phyloP scores from a whole-genome alignment of 331 rosid species.

The Stylosanthes scabra region DNA sequence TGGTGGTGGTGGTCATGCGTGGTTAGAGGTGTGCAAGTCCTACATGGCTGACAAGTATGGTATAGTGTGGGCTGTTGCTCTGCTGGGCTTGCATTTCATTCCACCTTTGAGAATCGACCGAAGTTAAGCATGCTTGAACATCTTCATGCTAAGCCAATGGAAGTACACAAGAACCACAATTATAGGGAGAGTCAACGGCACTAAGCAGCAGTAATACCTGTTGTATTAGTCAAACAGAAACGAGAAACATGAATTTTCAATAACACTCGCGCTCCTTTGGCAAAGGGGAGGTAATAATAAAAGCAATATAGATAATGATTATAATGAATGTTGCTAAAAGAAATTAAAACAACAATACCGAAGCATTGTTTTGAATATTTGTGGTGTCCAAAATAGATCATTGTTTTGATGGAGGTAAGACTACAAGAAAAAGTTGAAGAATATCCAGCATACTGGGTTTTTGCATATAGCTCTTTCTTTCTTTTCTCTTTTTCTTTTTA shows the following conservation, averaged over 20 bases:
- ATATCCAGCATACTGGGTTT: not conserved
- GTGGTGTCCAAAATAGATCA: not conserved
- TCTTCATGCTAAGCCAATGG: conserved; percentile 90
- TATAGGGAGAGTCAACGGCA: conserved; percentile 85
- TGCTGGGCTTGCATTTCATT: not conserved
- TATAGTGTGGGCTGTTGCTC: not conserved
- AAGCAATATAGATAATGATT: not conserved
- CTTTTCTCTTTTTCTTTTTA: no score
- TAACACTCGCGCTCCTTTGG: not conserved
- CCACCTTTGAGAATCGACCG: conserved; percentile 9
- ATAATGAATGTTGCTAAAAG: not conserved
- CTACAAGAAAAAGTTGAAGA: not conserved
- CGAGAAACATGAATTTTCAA: conserved; percentile 1
- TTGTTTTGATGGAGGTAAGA: not conserved
- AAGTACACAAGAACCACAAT: conserved; percentile 77
- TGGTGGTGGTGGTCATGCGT: no score
- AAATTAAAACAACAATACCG: not conserved
- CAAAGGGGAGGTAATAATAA: not conserved
- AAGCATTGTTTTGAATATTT: not conserved
- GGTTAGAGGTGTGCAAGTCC: no score
- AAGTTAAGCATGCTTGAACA: conserved; percentile 80
- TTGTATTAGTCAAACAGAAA: conserved; percentile 10
- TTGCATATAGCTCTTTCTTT: not conserved
- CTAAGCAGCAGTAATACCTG: conserved; percentile 81
- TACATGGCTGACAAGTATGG: no score